Conservation (phyloP, 192 early-diverging fungal species). For the Backusella circina region DNA sequence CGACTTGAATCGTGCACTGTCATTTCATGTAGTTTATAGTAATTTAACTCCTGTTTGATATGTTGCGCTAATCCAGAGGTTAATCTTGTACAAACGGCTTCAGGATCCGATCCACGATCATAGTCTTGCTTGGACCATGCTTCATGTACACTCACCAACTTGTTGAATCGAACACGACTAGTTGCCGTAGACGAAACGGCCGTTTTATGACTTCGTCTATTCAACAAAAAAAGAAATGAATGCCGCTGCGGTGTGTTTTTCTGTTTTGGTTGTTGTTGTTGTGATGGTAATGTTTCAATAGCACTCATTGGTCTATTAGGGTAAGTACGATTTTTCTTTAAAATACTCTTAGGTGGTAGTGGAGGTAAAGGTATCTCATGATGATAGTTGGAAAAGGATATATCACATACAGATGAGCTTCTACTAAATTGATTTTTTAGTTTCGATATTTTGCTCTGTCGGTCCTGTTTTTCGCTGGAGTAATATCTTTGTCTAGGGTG, state of each 20-base stretch:
- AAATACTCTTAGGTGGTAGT: background rate
- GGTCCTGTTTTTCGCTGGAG: background rate
- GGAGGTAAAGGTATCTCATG: background rate
- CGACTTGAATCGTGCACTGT: constrained; percentile 75
- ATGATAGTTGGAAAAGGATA: background rate
- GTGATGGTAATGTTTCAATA: background rate
- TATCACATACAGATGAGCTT: background rate
- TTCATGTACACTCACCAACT: constrained; percentile 42
- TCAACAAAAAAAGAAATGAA: background rate
- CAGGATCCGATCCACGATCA: constrained; percentile 80
- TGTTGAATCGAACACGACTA: constrained; percentile 6
- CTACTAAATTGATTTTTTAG: background rate
- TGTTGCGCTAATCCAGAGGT: constrained; percentile 77
- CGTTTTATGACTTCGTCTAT: background rate
- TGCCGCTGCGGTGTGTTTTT: background rate
- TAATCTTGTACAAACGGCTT: constrained; percentile 73
- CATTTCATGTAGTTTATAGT: constrained; percentile 93
- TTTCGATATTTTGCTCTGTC: background rate
- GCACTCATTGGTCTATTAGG: background rate
- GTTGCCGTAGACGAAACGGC: background rate
- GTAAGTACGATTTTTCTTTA: background rate
- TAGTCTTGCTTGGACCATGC: constrained; percentile 79
- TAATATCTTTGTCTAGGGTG: background rate
- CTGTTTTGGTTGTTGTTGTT: background rate
- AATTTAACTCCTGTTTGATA: constrained; percentile 93